phyloP scores from a whole-genome alignment of 768 basidiomycete genomes.

The Clavaria fumosa region DNA sequence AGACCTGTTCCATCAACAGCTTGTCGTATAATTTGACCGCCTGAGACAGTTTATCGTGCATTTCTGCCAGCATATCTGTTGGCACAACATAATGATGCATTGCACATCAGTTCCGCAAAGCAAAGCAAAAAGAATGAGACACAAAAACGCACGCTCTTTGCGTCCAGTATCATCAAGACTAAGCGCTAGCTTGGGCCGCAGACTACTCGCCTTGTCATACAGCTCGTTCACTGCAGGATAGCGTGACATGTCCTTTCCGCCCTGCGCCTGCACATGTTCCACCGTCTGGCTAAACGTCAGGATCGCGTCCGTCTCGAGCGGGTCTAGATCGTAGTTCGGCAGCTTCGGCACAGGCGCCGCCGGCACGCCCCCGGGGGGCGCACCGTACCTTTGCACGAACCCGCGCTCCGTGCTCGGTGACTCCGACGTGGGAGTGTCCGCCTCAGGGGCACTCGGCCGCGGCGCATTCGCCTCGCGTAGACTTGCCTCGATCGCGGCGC shows the following conservation, averaged over 20 bases:
- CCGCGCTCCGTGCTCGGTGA: constrained; percentile 15
- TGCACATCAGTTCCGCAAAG: constrained; percentile 1
- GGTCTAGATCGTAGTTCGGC: constrained; percentile 68
- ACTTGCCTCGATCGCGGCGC: constrained; percentile 90
- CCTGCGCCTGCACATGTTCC: constrained; percentile 66
- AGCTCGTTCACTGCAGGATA: constrained; percentile 77
- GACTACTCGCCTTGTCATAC: constrained; percentile 64
- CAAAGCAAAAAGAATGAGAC: background rate
- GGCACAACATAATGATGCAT: no score
- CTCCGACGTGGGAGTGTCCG: constrained; percentile 36
- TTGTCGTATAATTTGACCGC: constrained; percentile 88
- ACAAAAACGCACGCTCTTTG: constrained; percentile 52
- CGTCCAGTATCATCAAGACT: constrained; percentile 72
- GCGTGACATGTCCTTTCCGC: constrained; percentile 59
- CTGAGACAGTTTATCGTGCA: constrained; percentile 88
- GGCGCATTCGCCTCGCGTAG: constrained; percentile 72
- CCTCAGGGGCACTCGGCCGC: constrained; percentile 62
- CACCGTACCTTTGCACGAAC: constrained; percentile 34
- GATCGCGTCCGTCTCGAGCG: constrained; percentile 73
- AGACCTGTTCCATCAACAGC: constrained; percentile 69
- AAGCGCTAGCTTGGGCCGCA: constrained; percentile 71
- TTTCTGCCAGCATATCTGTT: constrained; percentile 74
- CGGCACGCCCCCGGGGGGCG: constrained; percentile 20
- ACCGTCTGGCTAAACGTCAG: constrained; percentile 85
- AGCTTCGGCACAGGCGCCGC: constrained; percentile 35